Evolutionary conservation across 2,329 filamentous ascomycete genomes (phyloP).

Genomic region (Plenodomus lindquistii): DNA sequence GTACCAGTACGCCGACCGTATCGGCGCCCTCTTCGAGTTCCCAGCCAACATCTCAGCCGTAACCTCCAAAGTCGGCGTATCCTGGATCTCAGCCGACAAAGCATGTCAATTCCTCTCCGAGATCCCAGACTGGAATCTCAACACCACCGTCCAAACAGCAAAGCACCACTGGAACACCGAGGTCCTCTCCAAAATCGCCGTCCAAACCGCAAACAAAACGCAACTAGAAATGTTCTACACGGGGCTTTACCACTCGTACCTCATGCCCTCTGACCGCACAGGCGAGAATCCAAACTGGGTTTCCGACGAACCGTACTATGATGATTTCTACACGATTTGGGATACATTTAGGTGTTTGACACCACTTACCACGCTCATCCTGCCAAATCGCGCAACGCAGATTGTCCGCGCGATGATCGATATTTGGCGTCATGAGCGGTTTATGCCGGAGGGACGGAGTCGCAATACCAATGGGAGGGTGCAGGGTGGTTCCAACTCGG

Average conservation of each 20-base stretch:
- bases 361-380: constrained; percentile 64
- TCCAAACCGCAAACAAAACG: constrained; percentile 55
- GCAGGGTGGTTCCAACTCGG: constrained; percentile 70
- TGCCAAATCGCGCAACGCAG: constrained; percentile 65
- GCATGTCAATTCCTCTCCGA: constrained; percentile 53
- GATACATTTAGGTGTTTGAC: constrained; percentile 67
- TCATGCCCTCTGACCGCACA: constrained; percentile 71
- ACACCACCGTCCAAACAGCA: constrained; percentile 44
- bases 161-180: constrained; percentile 50
- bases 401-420: constrained; percentile 69
- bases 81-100: constrained; percentile 53
- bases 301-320: constrained; percentile 69
- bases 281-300: constrained; percentile 71
- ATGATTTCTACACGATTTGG: constrained; percentile 71
- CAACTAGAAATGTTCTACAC: constrained; percentile 67
- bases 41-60: constrained; percentile 38
- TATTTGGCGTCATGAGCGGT: constrained; percentile 67
- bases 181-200: constrained; percentile 61
- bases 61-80: constrained; percentile 53
- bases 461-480: constrained; percentile 70
- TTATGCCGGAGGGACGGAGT: constrained; percentile 66
- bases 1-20: constrained; percentile 38
- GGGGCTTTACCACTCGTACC: constrained; percentile 69
- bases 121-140: constrained; percentile 47
- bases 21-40: constrained; percentile 57